Percentiles rank a stretch among this genome's conserved stretches.
phyloP scores from a whole-genome alignment of 2,329 filamentous ascomycete species.

The Tolypocladium paradoxum region DNA sequence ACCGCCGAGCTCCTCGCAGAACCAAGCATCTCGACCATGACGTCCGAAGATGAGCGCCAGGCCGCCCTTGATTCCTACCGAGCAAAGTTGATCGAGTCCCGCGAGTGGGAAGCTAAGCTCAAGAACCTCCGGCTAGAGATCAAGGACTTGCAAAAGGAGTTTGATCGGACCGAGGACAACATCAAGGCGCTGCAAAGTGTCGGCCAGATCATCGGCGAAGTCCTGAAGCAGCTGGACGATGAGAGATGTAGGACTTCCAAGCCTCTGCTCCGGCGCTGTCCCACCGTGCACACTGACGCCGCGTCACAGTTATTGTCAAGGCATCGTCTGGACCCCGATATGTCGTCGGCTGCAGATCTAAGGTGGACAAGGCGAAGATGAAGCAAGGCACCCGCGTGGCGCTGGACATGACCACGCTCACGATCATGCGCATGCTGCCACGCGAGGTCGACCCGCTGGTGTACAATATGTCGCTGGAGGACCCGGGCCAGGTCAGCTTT shows the following conservation, averaged over 20 bases:
- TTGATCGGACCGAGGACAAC: conserved; percentile 95
- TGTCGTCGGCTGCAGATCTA: conserved; percentile 95
- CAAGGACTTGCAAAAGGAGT: conserved; percentile 89
- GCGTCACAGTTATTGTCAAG: conserved; percentile 81
- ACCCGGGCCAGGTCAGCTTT: conserved; percentile 95
- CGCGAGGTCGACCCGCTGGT: conserved; percentile 96
- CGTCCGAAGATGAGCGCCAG: conserved; percentile 48
- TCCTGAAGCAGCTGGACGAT: conserved; percentile 96
- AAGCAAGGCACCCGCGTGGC: conserved; percentile 98
- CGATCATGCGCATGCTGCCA: conserved; percentile 99
- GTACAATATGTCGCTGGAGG: conserved; percentile 99
- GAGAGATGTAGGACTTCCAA: conserved; percentile 68
- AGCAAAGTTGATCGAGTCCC: conserved; percentile 76
- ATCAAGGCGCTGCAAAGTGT: conserved; percentile 99
- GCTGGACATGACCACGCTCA: conserved; percentile 98
- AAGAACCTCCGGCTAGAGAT: conserved; percentile 91
- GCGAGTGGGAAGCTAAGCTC: conserved; percentile 97
- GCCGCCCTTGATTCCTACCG: conserved; percentile 71
- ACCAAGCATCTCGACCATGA: conserved; percentile 24
- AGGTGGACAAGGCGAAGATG: conserved; percentile 93
- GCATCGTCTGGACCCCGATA: conserved; percentile 95
- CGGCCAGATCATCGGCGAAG: conserved; percentile 97
- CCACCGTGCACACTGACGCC: neutral
- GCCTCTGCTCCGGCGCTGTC: neutral
- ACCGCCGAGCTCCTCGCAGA: neutral